Base-by-base conservation (phyloP, 805 yeast genomes). In the Teunomyces kruisii region DNA sequence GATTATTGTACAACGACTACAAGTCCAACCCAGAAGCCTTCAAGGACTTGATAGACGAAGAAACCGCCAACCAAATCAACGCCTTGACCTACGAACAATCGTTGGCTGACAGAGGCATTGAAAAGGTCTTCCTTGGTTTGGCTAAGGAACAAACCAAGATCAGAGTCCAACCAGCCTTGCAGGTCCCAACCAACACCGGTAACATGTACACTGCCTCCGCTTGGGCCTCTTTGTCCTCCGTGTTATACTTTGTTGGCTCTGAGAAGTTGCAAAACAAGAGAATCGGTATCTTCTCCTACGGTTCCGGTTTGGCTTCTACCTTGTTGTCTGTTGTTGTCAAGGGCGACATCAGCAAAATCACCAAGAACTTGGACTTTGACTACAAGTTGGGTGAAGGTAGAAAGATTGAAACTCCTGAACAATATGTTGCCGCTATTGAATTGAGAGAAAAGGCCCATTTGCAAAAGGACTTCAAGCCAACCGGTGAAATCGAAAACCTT, bases 141-240 rank as follows among this genome's bases (percentile, higher is more conserved):
- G 81, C 96, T 47, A 88, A 90, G 76, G 83, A 79, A 49, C 70
- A 74, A 51, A 74, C 81, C 50, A 79, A 80, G 52, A 79, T 75
- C 60, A 81, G 88, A 67, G 89, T 94, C 47, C 74, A 75, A 42
- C 94, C 96, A 29, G 83, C 96, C 14, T 75, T 94, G 67, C 76
- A 72, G 56, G 89, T 90, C 37, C 92, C 98, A 62, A 92, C 98
- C 52, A 92, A 92, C 72, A 89, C 96, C 51, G 99, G 99, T 72
- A 94, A 94, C 79, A 86, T 91, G 88, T 94, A 94, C 80, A 88
- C 98, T 37, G 98, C 91, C 52, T 88, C 97, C 29, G 83, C 89
- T 39, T 94, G 87, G 79, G 84, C 96, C 29, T 80, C 96, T 6
- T 78, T 94, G 48, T 78, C 92, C 27, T 92, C 98, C 10, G 73